phyloP scores from a whole-genome alignment of 2,329 filamentous ascomycete genomes.

The Aspergillus tanneri region DNA sequence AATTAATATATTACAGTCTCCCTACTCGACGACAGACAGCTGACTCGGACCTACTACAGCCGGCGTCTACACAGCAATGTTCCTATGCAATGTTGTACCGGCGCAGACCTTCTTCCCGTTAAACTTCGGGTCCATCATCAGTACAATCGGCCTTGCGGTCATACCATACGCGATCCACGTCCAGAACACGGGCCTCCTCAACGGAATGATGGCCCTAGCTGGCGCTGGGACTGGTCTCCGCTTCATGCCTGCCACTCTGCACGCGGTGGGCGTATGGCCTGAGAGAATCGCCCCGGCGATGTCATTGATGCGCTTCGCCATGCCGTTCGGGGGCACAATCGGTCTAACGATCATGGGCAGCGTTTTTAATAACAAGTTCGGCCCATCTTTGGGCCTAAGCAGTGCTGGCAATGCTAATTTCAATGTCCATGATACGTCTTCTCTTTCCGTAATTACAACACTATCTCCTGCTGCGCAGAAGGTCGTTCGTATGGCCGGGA shows the following conservation, averaged over 20 bases:
- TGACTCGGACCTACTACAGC: slow-evolving; percentile 25
- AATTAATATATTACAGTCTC: background rate
- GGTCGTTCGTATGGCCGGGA: slow-evolving; percentile 46
- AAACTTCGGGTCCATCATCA: slow-evolving; percentile 56
- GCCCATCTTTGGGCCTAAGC: slow-evolving; percentile 26
- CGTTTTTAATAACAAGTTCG: slow-evolving; percentile 64
- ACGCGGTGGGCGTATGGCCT: slow-evolving; percentile 63
- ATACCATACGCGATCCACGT: slow-evolving; percentile 58
- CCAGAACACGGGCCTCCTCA: slow-evolving; percentile 53
- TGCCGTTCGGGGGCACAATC: slow-evolving; percentile 64
- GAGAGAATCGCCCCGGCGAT: slow-evolving; percentile 58
- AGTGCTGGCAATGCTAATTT: slow-evolving; percentile 23
- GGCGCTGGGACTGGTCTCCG: slow-evolving; percentile 63
- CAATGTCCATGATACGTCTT: slow-evolving; percentile 37
- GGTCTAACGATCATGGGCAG: slow-evolving; percentile 66
- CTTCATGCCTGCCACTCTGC: slow-evolving; percentile 64
- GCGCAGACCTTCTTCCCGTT: slow-evolving; percentile 62
- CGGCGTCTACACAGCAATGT: slow-evolving; percentile 59
- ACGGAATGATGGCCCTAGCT: slow-evolving; percentile 65
- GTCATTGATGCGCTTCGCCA: slow-evolving; percentile 58
- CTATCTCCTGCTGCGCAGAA: slow-evolving; percentile 38
- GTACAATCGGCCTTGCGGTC: slow-evolving; percentile 59
- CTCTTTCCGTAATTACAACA: slow-evolving; percentile 38
- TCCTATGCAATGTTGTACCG: slow-evolving; percentile 61
- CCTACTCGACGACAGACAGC: background rate